Evolutionary conservation across 2,329 filamentous ascomycete species (phyloP), one percentile per base, ranked within the genome.

Genomic region (Ceratocystiopsis sp.): DNA sequence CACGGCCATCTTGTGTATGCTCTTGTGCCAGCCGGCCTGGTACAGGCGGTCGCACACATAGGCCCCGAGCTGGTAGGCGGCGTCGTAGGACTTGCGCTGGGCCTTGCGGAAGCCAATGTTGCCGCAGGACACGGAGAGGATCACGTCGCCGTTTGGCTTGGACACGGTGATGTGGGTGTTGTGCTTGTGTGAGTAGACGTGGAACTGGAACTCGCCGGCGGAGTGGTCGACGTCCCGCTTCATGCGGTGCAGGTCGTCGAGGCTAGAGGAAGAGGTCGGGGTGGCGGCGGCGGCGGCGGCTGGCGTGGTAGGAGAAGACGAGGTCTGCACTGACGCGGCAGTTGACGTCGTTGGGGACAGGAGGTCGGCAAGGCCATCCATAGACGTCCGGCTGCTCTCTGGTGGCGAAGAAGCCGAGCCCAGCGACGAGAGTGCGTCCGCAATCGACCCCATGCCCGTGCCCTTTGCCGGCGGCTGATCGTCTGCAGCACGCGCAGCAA

Each of bases 101-200:
- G 75, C 68, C 64, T 96, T 93, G 54, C 71, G 73, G 65, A 95
- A 95, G n/a, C 89, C 89, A 46, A 98, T 75, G 55, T 94, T 86
- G 40, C 91, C 91, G 46, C 79, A 74, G 2, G 82, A 83, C 52
- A 93, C 62, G 13, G 80, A 85, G 50, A 98, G 68, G 50, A 96
- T 73, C 25, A 84, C 74, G 50, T 84, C 74, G 40, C 80, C 72
- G 58, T 85, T 78, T 25, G 91, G 87, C 55, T 80, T 78, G 18
- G 86, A 84, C 51, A 95, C 74, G 1, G 87, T 95, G 54, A 98
- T 73, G 62, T 96, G 85, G 17, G 84, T 91, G 66, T 98, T 98
- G 73, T 95, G 91, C 65, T 85, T 93, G 59, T 83, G 80, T 25
- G 81, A 66, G 63, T 77, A 89, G 59, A 98, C 69, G 65, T 94